phyloP scores from a whole-genome alignment of 148 eudicot genomes.

The Simmondsia chinensis region DNA sequence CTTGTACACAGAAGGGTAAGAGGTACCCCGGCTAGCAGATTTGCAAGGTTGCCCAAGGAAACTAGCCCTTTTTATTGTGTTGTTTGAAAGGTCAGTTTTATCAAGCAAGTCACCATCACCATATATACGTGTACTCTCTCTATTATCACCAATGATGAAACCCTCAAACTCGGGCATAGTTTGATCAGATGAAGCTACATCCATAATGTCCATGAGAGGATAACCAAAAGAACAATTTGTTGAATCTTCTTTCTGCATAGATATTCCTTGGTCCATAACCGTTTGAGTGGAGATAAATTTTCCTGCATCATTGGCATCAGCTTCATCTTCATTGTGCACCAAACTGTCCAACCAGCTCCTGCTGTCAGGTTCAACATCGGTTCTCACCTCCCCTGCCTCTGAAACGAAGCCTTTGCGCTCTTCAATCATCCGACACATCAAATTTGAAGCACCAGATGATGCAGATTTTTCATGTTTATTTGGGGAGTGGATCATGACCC shows the following conservation, averaged over 20 bases:
- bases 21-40: conserved; percentile 44
- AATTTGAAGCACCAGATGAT: conserved; percentile 17
- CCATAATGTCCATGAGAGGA: conserved; percentile 26
- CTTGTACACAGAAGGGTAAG: conserved; percentile 33
- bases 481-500: conserved; percentile 6
- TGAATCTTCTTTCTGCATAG: conserved; percentile 13
- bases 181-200: conserved; percentile 31
- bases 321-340: conserved; percentile 5
- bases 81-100: conserved; percentile 25
- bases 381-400: conserved; percentile 7
- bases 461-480: conserved; percentile 10
- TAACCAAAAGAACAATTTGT: conserved; percentile 24
- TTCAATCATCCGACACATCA: conserved; percentile 7
- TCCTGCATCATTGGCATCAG: conserved; percentile 7
- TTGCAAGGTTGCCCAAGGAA: conserved; percentile 42
- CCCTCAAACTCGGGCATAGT: conserved; percentile 56
- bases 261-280: conserved; percentile 9
- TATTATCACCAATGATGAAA: conserved; percentile 28
- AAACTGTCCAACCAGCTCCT: conserved; percentile 7
- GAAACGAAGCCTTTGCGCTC: conserved; percentile 20
- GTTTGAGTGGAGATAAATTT: conserved; percentile 9
- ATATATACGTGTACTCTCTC: conserved; percentile 20
- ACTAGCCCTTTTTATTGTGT: conserved; percentile 40
- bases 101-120: conserved; percentile 21
- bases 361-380: conserved; percentile 7